Evolutionary conservation across 306 rosid genomes (phyloP).

Genomic region (Nissolia schottii): DNA sequence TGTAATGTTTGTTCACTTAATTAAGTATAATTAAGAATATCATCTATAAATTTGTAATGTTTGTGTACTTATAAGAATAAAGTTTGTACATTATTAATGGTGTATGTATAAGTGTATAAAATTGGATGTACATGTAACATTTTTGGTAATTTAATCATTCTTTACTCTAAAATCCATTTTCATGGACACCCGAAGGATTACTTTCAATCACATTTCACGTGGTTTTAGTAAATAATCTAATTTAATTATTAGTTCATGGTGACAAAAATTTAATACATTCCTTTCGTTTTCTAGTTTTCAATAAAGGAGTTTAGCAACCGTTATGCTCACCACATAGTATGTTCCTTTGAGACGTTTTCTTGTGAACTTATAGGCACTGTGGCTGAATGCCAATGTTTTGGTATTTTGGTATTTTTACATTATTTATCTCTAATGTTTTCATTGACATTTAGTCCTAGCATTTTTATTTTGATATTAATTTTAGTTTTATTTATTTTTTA

Average conservation of each 20-base stretch:
- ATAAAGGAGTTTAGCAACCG: not conserved
- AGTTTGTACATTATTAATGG: too few species aligned
- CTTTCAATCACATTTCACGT: not conserved
- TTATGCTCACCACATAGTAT: too few species aligned
- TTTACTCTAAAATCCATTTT: not conserved
- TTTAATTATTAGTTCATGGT: not conserved
- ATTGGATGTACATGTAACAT: too few species aligned
- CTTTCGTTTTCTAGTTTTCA: not conserved
- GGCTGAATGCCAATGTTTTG: not conserved
- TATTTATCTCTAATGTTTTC: too few species aligned
- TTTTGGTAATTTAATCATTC: not conserved
- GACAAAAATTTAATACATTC: not conserved
- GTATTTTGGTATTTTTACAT: not conserved
- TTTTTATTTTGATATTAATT: too few species aligned
- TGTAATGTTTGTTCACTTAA: too few species aligned
- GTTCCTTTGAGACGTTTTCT: not conserved
- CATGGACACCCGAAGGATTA: not conserved
- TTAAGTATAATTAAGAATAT: too few species aligned
- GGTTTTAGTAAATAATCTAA: not conserved
- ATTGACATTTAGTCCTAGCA: too few species aligned
- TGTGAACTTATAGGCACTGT: not conserved
- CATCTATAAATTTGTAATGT: too few species aligned
- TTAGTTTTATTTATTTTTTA: too few species aligned
- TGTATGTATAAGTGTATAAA: too few species aligned
- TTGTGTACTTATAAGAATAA: too few species aligned